These are phyloP conservation scores for Colletotrichum sp. DNA, from an alignment of 2,329 filamentous ascomycete species.

Conservation along the genomic window DNA sequence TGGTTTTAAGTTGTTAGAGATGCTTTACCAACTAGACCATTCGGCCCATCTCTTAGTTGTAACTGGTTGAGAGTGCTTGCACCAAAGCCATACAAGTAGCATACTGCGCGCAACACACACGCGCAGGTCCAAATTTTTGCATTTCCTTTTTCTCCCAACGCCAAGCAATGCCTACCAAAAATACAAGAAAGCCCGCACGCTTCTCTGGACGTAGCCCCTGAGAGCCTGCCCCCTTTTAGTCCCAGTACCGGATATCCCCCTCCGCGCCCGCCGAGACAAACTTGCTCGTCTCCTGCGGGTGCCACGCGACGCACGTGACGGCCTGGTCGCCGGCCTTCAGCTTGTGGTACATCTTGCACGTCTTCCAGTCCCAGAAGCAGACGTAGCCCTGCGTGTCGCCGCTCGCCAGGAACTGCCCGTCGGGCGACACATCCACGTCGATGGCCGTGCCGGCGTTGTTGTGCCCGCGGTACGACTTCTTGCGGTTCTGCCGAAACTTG, in stretches of 20 bases:
- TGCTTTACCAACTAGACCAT: not conserved
- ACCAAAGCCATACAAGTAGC: not conserved
- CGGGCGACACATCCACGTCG: constrained; percentile 85
- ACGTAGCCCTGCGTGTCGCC: constrained; percentile 90
- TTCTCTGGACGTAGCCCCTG: not conserved
- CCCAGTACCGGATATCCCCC: constrained; percentile 91
- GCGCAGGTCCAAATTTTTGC: not conserved
- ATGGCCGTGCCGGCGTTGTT: constrained; percentile 95
- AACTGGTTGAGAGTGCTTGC: not conserved
- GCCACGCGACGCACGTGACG: constrained; percentile 90
- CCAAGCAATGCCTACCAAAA: constrained; percentile 17
- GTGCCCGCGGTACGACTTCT: constrained; percentile 95
- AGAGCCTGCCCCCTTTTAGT: constrained; percentile 55
- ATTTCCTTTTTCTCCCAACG: constrained; percentile 2
- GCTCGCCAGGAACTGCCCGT: constrained; percentile 87
- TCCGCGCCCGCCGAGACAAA: constrained; percentile 89
- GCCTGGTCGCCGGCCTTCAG: constrained; percentile 83
- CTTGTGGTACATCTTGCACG: constrained; percentile 98
- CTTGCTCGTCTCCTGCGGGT: constrained; percentile 97
- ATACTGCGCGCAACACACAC: not conserved
- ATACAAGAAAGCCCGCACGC: not conserved
- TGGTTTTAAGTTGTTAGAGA: not conserved
- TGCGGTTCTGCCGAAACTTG: constrained; percentile 95
- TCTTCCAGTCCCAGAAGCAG: constrained; percentile 99
- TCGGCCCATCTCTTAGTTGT: not conserved